These are phyloP conservation scores for Grigorovia yakushimaensis DNA, from an alignment of 805 yeast species.

Conservation along the genomic window DNA sequence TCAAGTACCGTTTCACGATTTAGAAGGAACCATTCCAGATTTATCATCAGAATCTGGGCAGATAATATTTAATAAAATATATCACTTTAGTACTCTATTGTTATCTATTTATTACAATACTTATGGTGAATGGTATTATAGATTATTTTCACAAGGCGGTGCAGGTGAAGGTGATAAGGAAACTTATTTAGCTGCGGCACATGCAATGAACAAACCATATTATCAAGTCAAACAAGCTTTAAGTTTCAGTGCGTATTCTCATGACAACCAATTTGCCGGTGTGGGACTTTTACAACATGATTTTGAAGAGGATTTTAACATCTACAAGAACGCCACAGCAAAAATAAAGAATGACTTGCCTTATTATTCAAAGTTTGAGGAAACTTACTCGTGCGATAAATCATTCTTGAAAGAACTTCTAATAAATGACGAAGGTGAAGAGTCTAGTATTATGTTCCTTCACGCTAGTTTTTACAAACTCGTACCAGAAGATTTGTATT, in stretches of 20 bases:
- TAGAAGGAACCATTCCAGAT: slow-evolving; percentile 56
- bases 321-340: slow-evolving; percentile 7
- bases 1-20: slow-evolving; percentile 45
- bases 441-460: slow-evolving; percentile 24
- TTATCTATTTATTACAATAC: slow-evolving; percentile 57
- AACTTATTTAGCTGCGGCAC: slow-evolving; percentile 63
- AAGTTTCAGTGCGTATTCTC: slow-evolving; percentile 30
- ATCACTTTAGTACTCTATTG: slow-evolving; percentile 49
- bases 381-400: not conserved
- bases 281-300: slow-evolving; percentile 40
- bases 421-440: slow-evolving; percentile 1
- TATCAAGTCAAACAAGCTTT: slow-evolving; percentile 39
- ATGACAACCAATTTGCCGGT: slow-evolving; percentile 27
- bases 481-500: slow-evolving; percentile 25
- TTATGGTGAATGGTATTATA: slow-evolving; percentile 55
- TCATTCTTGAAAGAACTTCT: not conserved
- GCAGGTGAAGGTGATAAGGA: slow-evolving; percentile 81
- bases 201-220: slow-evolving; percentile 37
- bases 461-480: slow-evolving; percentile 32
- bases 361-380: slow-evolving; percentile 8
- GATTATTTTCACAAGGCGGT: slow-evolving; percentile 57
- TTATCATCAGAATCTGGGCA: slow-evolving; percentile 67
- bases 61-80: slow-evolving; percentile 47
- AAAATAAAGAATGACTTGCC: slow-evolving; percentile 6
- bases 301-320: slow-evolving; percentile 38